phyloP scores from a whole-genome alignment of 345 rosid species.

The Odontarrhena argentea region DNA sequence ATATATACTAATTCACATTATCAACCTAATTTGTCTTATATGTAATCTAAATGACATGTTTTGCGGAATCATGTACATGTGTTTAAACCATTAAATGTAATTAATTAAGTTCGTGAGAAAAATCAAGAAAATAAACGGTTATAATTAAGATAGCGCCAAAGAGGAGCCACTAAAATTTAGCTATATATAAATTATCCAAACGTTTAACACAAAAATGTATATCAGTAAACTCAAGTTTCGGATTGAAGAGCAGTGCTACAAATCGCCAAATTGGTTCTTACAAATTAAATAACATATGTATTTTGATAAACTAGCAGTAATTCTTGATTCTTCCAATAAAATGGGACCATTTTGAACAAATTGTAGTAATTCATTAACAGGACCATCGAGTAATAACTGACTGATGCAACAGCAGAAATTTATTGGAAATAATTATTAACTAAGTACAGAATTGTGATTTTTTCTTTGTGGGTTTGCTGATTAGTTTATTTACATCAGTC shows the following conservation, averaged over 20 bases:
- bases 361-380: not conserved
- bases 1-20: not conserved
- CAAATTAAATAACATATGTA: not conserved
- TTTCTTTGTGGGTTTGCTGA: not conserved
- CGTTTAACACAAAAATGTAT: constrained; percentile 8
- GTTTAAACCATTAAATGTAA: not conserved
- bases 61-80: constrained; percentile 15
- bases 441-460: not conserved
- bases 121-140: too few species aligned
- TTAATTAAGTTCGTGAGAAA: too few species aligned
- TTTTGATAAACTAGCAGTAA: not conserved
- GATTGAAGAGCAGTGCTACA: not conserved
- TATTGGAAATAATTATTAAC: not conserved
- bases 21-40: constrained; percentile 3
- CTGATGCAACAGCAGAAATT: constrained; percentile 17
- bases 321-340: constrained; percentile 25
- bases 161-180: constrained; percentile 1
- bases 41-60: constrained; percentile 17
- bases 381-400: constrained; percentile 23
- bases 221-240: not conserved
- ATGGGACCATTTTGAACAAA: constrained; percentile 33
- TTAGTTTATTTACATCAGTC: not conserved
- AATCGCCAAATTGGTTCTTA: not conserved
- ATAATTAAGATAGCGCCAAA: not conserved
- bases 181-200: not conserved